Evolutionary conservation across 78 protist species (phyloP), one percentile per base, ranked within the genome.

Genomic region (Emiliania huxleyi): DNA sequence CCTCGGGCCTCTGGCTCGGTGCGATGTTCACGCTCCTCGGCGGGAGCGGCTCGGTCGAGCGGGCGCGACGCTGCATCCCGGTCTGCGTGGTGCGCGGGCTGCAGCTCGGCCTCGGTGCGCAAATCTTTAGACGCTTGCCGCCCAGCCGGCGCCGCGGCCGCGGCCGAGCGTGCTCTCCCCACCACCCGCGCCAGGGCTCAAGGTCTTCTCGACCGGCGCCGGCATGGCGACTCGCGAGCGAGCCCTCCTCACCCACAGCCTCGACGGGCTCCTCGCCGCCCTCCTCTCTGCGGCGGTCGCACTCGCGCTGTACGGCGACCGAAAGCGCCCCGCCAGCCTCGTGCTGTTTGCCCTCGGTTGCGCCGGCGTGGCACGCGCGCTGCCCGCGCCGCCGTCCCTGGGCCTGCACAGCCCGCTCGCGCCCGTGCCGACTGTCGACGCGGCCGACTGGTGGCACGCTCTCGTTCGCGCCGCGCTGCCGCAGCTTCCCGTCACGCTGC

Each of bases 401-500:
- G 35, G 26, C 1, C 2, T 6, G 75, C 0, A 1, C 42, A 0
- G 1, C 42, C 79, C 79, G 18, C 25, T 69, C 18, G 22, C 19
- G 25, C 42, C 42, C 23, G 6, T 69, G 42, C 12, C 37, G 42
- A 11, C 69, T 2, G 21, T 55, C 33, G 26, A 2, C 33, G 21
- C 26, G 69, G 79, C 0, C 42, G 79, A 69, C 42, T 22, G n/a
- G 38, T 1, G 37, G 43, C 4, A 22, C 0, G 93, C 85, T 4
- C 29, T 77, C 56, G 19, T 6, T 19, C 40, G 55, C 55, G 88
- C 38, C 11, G 94, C 94, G 48, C 85, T 91, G 62, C 88, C 94
- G 2, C 94, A 91, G 79, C 48, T 91, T n/a, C 94, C 94, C 15
- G 21, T 91, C 52, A 91, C 94, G 22, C 42, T 71, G 4, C 90